A percentile compares a stretch with the other conserved stretches of the same genome.
Evolutionary conservation across 2,329 filamentous ascomycete genomes (phyloP).

Genomic region (Colletotrichum nymphaeae): DNA sequence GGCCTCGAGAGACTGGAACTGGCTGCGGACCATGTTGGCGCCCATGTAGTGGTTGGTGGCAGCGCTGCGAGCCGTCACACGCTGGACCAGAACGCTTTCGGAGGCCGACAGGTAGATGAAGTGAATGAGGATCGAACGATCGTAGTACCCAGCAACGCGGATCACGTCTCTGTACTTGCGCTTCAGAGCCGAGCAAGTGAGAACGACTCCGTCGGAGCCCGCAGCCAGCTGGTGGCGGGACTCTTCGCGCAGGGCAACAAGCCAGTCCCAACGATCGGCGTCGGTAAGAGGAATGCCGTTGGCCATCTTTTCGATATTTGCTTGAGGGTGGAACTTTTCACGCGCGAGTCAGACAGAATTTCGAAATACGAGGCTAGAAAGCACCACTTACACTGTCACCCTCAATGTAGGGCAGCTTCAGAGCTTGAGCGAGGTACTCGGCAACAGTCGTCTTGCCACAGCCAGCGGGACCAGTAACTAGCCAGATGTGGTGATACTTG

Average conservation of each 20-base stretch:
- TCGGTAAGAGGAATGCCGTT: slow-evolving; percentile 87
- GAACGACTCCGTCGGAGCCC: slow-evolving; percentile 80
- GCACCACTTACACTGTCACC: slow-evolving; percentile 77
- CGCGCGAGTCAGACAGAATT: slow-evolving; percentile 39
- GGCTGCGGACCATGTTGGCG: slow-evolving; percentile 92
- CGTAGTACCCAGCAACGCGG: slow-evolving; percentile 81
- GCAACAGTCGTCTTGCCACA: slow-evolving; percentile 85
- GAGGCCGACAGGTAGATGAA: slow-evolving; percentile 91
- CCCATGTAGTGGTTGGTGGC: slow-evolving; percentile 93
- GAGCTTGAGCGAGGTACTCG: slow-evolving; percentile 68
- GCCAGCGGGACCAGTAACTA: slow-evolving; percentile 82
- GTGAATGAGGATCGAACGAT: slow-evolving; percentile 80
- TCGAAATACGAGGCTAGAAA: background rate
- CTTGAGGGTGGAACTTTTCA: slow-evolving; percentile 75
- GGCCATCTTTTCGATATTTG: slow-evolving; percentile 93
- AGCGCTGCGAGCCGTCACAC: slow-evolving; percentile 72
- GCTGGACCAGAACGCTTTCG: slow-evolving; percentile 78
- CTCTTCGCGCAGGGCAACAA: slow-evolving; percentile 80
- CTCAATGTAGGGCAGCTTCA: slow-evolving; percentile 79
- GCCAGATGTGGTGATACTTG: slow-evolving; percentile 77
- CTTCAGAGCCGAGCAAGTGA: slow-evolving; percentile 96
- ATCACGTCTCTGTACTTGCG: slow-evolving; percentile 96
- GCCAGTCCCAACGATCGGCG: slow-evolving; percentile 97
- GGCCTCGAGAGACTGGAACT: slow-evolving; percentile 88
- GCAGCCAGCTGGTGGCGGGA: slow-evolving; percentile 66